Evolutionary conservation across 106 monocot genomes (phyloP), one percentile per base, ranked within the genome.

Genomic region (Chionographis japonica): DNA sequence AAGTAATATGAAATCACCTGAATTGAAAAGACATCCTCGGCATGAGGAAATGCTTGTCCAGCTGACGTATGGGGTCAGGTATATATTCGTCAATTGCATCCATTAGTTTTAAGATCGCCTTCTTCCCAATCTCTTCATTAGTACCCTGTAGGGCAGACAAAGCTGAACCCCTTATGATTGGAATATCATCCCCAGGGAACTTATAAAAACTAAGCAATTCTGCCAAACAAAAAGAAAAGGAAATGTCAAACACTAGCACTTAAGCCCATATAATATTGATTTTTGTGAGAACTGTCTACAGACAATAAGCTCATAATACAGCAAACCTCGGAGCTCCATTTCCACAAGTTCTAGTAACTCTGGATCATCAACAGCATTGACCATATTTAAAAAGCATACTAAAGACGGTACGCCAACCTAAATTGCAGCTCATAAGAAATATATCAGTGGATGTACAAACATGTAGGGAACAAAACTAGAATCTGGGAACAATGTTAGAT

Each of bases 11-110:
- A 6, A 68, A n/a, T 72, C n/a, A 92, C 95, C 88, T 92, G 95
- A 61, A 95, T 95, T 57, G 95, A 95, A 63, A 92, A 95, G 13
- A 95, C 92, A 81, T 95, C 92, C 77, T 92, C 95, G 95, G 95
- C 95, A 95, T 95, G 42, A 95, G 86, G 76, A 95, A 95, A 57
- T 86, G 73, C 67, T 92, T 95, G 16, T 95, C 95, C 68, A 95
- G 89, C 73, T 84, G 84, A 35, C 95, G 78, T 40, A 95, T 70
- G 37, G 95, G 95, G 52, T 95, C 92, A 4, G 91, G 95, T 68
- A 95, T 95, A 65, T 92, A 95, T 8, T 86, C 83, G 80, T 95
- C 95, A 52, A 95, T 89, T 55, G 95, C 89, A 76, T 95, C 89
- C 95, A 95, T 95, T 65, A 95, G 55, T 55, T 89, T 95, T 50